Base-by-base conservation (phyloP, 2,329 filamentous ascomycete species). In the Trichoderma brevicompactum region DNA sequence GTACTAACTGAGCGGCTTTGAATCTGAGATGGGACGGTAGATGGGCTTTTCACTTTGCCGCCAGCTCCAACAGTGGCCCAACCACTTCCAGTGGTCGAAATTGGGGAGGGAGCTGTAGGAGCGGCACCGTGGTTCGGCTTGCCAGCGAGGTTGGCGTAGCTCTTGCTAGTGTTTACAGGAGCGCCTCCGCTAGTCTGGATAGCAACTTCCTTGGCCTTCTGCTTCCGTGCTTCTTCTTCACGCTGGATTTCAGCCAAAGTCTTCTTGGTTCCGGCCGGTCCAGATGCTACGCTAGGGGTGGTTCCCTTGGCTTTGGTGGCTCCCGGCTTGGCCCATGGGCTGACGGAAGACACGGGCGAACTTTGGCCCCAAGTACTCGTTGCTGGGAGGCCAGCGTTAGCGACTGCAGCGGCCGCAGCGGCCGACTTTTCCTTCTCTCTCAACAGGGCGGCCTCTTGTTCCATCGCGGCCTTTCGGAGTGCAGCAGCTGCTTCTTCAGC, bases 61-160 rank as follows among this genome's bases (percentile, higher is more conserved):
- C 94, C 90, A 40, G 94, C 93, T 54, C 95, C 95, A 46, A 99
- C 94, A 0, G 94, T 98, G 10, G 94, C 94, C 95, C 95, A 99
- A 1, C 93, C 92, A 6, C 69, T 69, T 2, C 68, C 77, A n/a
- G 80, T 74, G 23, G 81, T 73, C 64, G 80, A 72, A 7, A 79
- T 77, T 13, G 78, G 72, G 49, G 69, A 60, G 10, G 68, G 34
- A 13, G 76, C 68, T 19, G 72, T 69, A 23, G 77, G 70, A 66
- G 75, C 77, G 23, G 81, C 77, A 19, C 70, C 53, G 38, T 75
- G 74, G 13, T 73, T 83, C 4, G 78, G 83, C 81, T 97, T 97
- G 76, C 92, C 88, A 7, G 95, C 95, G 34, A 99, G 87, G 76
- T 97, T 95, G 19, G 95, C 94, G 77, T 98, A 98, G 64, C 94